Percentiles rank a stretch among this genome's conserved stretches.
These are phyloP conservation scores for Bifiguratus adelaidae DNA, from an alignment of 192 early-diverging fungal genomes.

Conservation along the genomic window DNA sequence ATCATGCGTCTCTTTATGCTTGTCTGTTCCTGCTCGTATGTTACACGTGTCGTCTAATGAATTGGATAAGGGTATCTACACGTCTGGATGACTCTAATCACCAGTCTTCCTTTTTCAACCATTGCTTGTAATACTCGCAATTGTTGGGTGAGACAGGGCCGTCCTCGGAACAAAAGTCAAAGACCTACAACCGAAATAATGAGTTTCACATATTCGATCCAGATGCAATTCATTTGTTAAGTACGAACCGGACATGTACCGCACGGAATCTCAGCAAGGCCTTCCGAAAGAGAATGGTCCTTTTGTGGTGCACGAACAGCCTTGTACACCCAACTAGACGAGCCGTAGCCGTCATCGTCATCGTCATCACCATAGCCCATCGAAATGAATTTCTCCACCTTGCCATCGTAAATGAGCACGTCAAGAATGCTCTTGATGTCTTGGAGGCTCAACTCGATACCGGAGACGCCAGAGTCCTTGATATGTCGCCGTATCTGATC, in stretches of 20 bases:
- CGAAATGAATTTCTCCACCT: constrained; percentile 54
- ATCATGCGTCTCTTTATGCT: too few species aligned
- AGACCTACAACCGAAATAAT: constrained; percentile 41
- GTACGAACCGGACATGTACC: constrained; percentile 60
- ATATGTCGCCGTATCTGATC: constrained; percentile 62
- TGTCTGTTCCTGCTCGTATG: too few species aligned
- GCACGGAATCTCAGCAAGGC: constrained; percentile 75
- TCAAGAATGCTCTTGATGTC: constrained; percentile 77
- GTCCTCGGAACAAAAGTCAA: constrained; percentile 56
- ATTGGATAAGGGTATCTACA: too few species aligned
- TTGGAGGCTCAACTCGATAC: constrained; percentile 52
- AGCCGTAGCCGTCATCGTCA: constrained; percentile 31
- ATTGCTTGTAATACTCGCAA: constrained; percentile 74
- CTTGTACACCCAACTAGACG: constrained; percentile 58
- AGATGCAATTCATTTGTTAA: not conserved
- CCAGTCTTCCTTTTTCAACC: too few species aligned
- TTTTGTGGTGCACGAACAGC: constrained; percentile 40
- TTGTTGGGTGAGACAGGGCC: constrained; percentile 67
- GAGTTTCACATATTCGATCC: too few species aligned
- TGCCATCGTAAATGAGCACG: constrained; percentile 79
- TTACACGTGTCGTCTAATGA: too few species aligned
- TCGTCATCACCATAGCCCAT: constrained; percentile 39
- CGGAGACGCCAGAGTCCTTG: constrained; percentile 53
- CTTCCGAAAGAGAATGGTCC: constrained; percentile 30
- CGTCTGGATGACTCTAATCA: too few species aligned